Conservation (phyloP, 306 rosid species). For the Ammopiptanthus mongolicus region DNA sequence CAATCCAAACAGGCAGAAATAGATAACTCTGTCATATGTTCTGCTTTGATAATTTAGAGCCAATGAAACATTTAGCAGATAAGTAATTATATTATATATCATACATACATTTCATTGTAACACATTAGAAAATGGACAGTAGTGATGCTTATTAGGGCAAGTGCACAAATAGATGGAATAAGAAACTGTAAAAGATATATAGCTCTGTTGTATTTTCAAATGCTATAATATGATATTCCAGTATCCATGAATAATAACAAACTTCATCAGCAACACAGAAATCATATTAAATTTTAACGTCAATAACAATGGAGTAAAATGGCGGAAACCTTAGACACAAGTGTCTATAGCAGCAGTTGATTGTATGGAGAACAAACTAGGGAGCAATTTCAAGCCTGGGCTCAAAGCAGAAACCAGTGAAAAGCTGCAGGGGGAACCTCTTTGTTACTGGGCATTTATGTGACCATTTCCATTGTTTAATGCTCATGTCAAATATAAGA, state of each 20-base stretch:
- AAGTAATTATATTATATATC: neutral
- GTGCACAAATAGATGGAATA: neutral
- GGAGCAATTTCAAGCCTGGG: constrained; percentile 89
- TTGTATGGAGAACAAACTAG: constrained; percentile 31
- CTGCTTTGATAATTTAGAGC: neutral
- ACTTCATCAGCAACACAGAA: constrained; percentile 41
- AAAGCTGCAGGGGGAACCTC: constrained; percentile 89
- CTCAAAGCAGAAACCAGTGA: constrained; percentile 91
- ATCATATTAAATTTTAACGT: constrained; percentile 29
- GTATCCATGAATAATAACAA: constrained; percentile 50
- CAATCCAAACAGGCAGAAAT: constrained; percentile 3
- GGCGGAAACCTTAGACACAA: constrained; percentile 17
- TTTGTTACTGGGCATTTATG: constrained; percentile 85
- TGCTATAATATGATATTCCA: constrained; percentile 44
- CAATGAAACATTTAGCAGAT: neutral
- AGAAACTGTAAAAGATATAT: neutral
- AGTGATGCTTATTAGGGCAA: neutral
- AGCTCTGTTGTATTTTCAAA: constrained; percentile 34
- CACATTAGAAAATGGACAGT: neutral
- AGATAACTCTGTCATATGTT: neutral
- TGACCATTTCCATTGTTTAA: constrained; percentile 88
- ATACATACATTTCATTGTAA: neutral
- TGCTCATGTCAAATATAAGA: constrained; percentile 66
- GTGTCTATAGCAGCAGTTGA: constrained; percentile 25
- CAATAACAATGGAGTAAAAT: constrained; percentile 23